phyloP scores from a whole-genome alignment of 2,329 filamentous ascomycete genomes.

The Exserohilum turcica region DNA sequence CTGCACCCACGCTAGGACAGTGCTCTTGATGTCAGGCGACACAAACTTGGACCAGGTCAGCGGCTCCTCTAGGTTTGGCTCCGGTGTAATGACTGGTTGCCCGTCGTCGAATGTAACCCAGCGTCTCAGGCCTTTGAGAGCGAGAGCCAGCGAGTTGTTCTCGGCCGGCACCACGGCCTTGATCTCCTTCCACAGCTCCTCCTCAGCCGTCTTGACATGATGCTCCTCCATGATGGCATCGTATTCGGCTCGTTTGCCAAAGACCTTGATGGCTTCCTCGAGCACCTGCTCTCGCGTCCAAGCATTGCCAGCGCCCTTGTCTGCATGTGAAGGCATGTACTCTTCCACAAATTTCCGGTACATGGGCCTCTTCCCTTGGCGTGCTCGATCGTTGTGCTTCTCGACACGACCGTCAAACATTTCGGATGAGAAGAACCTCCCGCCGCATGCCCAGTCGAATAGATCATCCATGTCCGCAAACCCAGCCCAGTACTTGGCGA shows the following conservation, averaged over 20 bases:
- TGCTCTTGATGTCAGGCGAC: slow-evolving; percentile 9
- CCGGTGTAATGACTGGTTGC: slow-evolving; percentile 20
- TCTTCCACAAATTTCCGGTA: slow-evolving; percentile 67
- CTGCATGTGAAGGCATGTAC: slow-evolving; percentile 62
- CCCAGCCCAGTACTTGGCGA: slow-evolving; percentile 56
- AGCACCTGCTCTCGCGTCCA: slow-evolving; percentile 55
- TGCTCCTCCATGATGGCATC: slow-evolving; percentile 45
- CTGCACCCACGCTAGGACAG: slow-evolving; percentile 37
- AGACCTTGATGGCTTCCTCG: slow-evolving; percentile 59
- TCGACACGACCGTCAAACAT: slow-evolving; percentile 41
- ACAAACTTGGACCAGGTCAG: slow-evolving; percentile 31
- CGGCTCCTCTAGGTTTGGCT: slow-evolving; percentile 21
- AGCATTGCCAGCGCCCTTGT: slow-evolving; percentile 34
- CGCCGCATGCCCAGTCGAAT: slow-evolving; percentile 65
- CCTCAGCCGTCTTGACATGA: slow-evolving; percentile 47
- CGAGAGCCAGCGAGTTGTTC: slow-evolving; percentile 28
- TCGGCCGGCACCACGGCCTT: slow-evolving; percentile 46
- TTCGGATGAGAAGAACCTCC: slow-evolving; percentile 62
- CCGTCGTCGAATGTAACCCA: slow-evolving; percentile 42
- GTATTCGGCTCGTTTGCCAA: slow-evolving; percentile 56
- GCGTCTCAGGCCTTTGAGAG: slow-evolving; percentile 39
- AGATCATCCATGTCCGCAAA: slow-evolving; percentile 63
- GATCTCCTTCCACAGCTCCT: slow-evolving; percentile 52
- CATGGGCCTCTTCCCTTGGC: slow-evolving; percentile 60
- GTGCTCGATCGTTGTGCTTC: slow-evolving; percentile 61